Percentiles rank a stretch among this genome's conserved stretches.
Conservation (phyloP, 108 stramenopile species). For the Aurantiochytrium sp. region DNA sequence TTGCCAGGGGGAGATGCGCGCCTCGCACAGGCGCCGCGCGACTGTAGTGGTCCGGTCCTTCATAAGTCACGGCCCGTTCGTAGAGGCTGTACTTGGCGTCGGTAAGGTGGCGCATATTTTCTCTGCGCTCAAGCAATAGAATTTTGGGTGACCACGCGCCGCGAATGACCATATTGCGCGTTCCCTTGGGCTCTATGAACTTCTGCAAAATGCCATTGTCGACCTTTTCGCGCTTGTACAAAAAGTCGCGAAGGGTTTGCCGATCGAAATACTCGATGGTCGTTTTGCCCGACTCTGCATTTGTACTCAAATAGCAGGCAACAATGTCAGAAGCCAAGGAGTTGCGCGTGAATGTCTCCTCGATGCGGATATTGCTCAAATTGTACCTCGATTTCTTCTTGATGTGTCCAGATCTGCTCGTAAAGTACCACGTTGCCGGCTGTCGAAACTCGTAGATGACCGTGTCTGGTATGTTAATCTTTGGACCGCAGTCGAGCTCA, state of each 20-base stretch:
- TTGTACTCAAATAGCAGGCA: constrained; percentile 61
- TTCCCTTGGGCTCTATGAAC: constrained; percentile 68
- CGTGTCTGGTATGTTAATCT: constrained; percentile 64
- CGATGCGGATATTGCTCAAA: constrained; percentile 62
- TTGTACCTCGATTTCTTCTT: constrained; percentile 70
- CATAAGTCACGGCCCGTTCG: constrained; percentile 68
- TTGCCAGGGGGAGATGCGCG: constrained; percentile 48
- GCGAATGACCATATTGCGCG: constrained; percentile 50
- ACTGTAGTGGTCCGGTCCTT: constrained; percentile 68
- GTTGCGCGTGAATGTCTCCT: constrained; percentile 65
- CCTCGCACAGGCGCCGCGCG: constrained; percentile 60
- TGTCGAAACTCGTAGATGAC: constrained; percentile 71
- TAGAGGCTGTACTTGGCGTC: constrained; percentile 67
- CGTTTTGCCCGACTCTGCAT: constrained; percentile 27
- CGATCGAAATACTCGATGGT: constrained; percentile 72
- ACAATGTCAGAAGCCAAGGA: constrained; percentile 53
- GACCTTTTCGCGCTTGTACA: constrained; percentile 57
- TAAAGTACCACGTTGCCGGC: constrained; percentile 76
- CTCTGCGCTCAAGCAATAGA: constrained; percentile 64
- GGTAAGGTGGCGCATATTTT: constrained; percentile 60
- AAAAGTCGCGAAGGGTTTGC: constrained; percentile 50
- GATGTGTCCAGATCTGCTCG: constrained; percentile 58
- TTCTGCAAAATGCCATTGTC: constrained; percentile 69
- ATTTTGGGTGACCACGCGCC: constrained; percentile 74
- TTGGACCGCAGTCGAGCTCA: constrained; percentile 49